Percentiles rank a stretch among this genome's conserved stretches.
Conservation (phyloP, 2,329 filamentous ascomycete species). For the Pyrenophora seminiperda region DNA sequence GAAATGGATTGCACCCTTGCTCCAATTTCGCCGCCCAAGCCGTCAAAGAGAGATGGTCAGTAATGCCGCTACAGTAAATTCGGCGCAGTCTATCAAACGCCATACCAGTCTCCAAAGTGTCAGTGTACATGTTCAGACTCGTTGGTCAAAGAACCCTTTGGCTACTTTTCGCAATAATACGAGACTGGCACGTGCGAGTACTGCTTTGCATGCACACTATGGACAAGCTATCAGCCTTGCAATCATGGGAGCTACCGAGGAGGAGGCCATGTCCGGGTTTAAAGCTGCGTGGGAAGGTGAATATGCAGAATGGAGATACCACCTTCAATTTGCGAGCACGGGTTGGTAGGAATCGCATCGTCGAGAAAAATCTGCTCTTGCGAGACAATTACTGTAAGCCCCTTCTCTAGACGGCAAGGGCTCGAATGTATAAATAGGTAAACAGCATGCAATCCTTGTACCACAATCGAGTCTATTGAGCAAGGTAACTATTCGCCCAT, state of each 20-base stretch:
- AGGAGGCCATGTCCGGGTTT: conserved; percentile 37
- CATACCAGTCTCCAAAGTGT: conserved; percentile 14
- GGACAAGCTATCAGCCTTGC: conserved; percentile 31
- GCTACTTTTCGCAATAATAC: conserved; percentile 9
- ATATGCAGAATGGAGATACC: conserved; percentile 12
- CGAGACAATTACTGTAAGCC: too few species aligned
- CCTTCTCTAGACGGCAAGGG: too few species aligned
- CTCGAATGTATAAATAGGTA: too few species aligned
- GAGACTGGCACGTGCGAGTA: conserved; percentile 21
- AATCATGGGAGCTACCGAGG: conserved; percentile 34
- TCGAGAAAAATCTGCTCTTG: too few species aligned
- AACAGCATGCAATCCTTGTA: too few species aligned
- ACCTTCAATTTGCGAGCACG: conserved; percentile 9
- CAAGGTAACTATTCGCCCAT: too few species aligned
- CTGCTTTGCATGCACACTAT: conserved; percentile 36
- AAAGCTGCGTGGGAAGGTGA: conserved; percentile 28
- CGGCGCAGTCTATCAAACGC: not conserved
- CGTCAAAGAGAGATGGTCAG: not conserved
- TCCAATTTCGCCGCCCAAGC: conserved; percentile 34
- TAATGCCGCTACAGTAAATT: not conserved
- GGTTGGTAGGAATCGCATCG: conserved; percentile 1
- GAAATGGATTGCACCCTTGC: conserved; percentile 35
- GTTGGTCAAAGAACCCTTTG: not conserved
- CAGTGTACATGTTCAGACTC: conserved; percentile 21
- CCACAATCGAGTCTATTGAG: conserved; percentile 18